phyloP scores from a whole-genome alignment of 768 basidiomycete species.

The Mycena maculata region DNA sequence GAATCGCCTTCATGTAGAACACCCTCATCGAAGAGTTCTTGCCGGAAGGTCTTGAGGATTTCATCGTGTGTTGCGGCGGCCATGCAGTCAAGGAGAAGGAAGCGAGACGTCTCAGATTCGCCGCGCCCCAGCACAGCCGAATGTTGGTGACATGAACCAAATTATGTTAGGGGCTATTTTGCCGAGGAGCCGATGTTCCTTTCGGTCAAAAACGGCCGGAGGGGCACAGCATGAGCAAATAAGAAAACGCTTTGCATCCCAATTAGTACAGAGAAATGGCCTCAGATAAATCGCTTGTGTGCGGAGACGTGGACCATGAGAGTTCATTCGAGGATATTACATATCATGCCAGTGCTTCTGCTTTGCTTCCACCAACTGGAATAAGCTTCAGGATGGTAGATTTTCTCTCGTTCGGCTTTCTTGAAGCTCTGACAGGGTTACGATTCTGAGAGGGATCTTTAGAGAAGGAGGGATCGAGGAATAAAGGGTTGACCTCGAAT shows the following conservation, averaged over 20 bases:
- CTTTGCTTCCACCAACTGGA: background rate
- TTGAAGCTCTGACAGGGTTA: slow-evolving; percentile 15
- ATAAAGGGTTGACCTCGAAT: slow-evolving; percentile 24
- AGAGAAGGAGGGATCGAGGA: background rate
- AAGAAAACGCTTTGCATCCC: too few species aligned
- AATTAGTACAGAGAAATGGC: too few species aligned
- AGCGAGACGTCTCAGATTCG: background rate
- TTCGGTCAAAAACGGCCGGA: too few species aligned
- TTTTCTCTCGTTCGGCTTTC: background rate
- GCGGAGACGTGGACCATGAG: too few species aligned
- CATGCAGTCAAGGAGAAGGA: background rate
- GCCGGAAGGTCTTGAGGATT: slow-evolving; percentile 61
- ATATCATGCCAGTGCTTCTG: too few species aligned
- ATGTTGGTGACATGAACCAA: background rate
- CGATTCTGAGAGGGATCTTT: background rate
- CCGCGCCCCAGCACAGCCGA: background rate
- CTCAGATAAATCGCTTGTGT: too few species aligned
- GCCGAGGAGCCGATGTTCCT: background rate
- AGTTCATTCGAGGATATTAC: too few species aligned
- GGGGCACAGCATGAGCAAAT: too few species aligned
- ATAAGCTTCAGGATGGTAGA: background rate
- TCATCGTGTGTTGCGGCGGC: slow-evolving; percentile 43
- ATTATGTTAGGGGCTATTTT: background rate
- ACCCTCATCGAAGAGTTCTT: slow-evolving; percentile 62
- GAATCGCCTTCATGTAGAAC: slow-evolving; percentile 70